Evolutionary conservation across 2,329 filamentous ascomycete species (phyloP).

Genomic region (Ophiocordyceps camponoti-rufipedis): DNA sequence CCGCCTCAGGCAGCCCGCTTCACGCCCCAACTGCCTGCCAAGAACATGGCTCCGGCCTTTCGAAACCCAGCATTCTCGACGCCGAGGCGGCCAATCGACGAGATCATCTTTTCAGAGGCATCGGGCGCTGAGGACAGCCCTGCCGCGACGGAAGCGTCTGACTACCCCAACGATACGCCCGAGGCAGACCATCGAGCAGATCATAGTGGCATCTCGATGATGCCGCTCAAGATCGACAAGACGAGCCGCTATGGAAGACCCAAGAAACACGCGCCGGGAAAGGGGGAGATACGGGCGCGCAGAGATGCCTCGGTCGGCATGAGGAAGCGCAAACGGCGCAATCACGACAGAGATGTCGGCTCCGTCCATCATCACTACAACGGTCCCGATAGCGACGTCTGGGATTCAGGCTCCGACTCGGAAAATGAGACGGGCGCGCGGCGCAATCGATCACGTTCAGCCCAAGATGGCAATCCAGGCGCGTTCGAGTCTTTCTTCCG

Average conservation of each 20-base stretch:
- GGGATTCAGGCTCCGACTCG: constrained; percentile 30
- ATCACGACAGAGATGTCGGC: constrained; percentile 32
- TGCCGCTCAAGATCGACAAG: constrained; percentile 27
- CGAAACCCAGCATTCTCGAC: constrained; percentile 48
- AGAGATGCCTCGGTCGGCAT: constrained; percentile 18
- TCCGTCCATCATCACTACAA: constrained; percentile 26
- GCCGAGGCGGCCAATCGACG: constrained; percentile 37
- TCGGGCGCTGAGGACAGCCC: constrained; percentile 44
- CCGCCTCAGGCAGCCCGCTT: constrained; percentile 27
- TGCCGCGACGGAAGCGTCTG: constrained; percentile 36
- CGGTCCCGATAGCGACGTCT: constrained; percentile 22
- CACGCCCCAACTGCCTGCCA: constrained; percentile 21
- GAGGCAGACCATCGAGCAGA: constrained; percentile 28
- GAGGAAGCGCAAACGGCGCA: constrained; percentile 35
- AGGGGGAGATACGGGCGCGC: constrained; percentile 43
- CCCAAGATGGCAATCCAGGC: constrained; percentile 10
- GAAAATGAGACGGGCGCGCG: constrained; percentile 15
- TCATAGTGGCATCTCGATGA: constrained; percentile 23
- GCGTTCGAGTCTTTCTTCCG: constrained; percentile 27
- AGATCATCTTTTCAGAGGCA: constrained; percentile 32
- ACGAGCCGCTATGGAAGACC: constrained; percentile 25
- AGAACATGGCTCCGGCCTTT: constrained; percentile 31
- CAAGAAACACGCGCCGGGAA: constrained; percentile 30
- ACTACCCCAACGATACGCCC: constrained; percentile 31
- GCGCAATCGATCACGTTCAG: constrained; percentile 6